phyloP scores from a whole-genome alignment of 2,329 filamentous ascomycete species.

The Neonectria coccinea region DNA sequence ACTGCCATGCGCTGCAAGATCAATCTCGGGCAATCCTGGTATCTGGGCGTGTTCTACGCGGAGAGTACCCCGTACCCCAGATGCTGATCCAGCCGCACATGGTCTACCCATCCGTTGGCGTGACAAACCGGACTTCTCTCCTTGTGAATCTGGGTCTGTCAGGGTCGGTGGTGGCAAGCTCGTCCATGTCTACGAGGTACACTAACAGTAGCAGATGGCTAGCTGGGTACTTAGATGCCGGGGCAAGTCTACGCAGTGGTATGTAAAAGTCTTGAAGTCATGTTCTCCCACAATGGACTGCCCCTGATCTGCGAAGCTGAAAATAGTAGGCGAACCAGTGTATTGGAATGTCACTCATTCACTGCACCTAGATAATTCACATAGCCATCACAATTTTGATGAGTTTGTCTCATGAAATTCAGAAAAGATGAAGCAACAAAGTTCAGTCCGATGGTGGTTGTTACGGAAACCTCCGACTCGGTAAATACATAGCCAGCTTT shows the following conservation, averaged over 20 bases:
- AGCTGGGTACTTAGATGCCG: too few relatives aligned
- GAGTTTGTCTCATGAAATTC: neutral
- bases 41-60: constrained; percentile 2
- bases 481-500: neutral
- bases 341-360: neutral
- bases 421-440: neutral
- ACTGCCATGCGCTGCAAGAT: neutral
- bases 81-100: constrained; percentile 2
- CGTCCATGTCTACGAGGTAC: neutral
- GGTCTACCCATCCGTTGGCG: neutral
- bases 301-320: neutral
- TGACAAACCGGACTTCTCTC: constrained; percentile 2
- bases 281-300: neutral
- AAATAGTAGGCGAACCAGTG: neutral
- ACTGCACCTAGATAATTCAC: neutral
- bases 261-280: neutral
- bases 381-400: neutral
- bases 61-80: constrained; percentile 20
- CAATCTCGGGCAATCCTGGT: constrained; percentile 1
- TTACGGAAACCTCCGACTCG: neutral
- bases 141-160: constrained; percentile 12
- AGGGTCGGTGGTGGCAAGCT: neutral
- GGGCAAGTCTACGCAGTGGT: neutral
- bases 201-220: neutral
- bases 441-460: neutral